Percentiles rank a stretch among this genome's conserved stretches.
phyloP scores from a whole-genome alignment of 2,329 filamentous ascomycete species.

The Pseudocercospora ulei region DNA sequence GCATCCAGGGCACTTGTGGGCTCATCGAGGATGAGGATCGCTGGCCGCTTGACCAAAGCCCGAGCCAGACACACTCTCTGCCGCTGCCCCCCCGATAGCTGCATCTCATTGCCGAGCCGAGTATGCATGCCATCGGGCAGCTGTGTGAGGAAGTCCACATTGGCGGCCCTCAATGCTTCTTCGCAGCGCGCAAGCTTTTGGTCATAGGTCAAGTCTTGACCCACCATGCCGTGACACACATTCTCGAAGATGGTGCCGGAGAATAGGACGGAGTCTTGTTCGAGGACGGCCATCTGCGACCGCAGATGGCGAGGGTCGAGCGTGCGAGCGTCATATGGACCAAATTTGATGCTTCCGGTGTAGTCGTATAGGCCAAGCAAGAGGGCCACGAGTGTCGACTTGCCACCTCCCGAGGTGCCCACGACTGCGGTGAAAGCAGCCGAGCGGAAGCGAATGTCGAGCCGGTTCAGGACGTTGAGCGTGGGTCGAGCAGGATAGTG shows the following conservation, averaged over 20 bases:
- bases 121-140: constrained; percentile 41
- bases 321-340: constrained; percentile 36
- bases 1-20: constrained; percentile 42
- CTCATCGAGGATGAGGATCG: constrained; percentile 42
- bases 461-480: constrained; percentile 35
- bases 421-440: constrained; percentile 41
- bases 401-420: constrained; percentile 40
- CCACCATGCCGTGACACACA: constrained; percentile 35
- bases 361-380: constrained; percentile 40
- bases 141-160: constrained; percentile 40
- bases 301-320: constrained; percentile 35
- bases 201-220: constrained; percentile 21
- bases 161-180: constrained; percentile 35
- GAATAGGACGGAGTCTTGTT: constrained; percentile 42
- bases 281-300: constrained; percentile 39
- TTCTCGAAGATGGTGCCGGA: constrained; percentile 41
- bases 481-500: constrained; percentile 40
- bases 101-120: constrained; percentile 38
- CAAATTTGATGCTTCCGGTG: constrained; percentile 35
- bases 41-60: constrained; percentile 40
- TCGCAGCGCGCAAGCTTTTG: constrained; percentile 25
- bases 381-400: constrained; percentile 40
- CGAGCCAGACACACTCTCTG: constrained; percentile 43
- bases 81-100: constrained; percentile 41
- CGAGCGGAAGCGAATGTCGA: constrained; percentile 34